Conservation (phyloP, 169 alveolate species). For the Pseudocohnilembus persalinus region DNA sequence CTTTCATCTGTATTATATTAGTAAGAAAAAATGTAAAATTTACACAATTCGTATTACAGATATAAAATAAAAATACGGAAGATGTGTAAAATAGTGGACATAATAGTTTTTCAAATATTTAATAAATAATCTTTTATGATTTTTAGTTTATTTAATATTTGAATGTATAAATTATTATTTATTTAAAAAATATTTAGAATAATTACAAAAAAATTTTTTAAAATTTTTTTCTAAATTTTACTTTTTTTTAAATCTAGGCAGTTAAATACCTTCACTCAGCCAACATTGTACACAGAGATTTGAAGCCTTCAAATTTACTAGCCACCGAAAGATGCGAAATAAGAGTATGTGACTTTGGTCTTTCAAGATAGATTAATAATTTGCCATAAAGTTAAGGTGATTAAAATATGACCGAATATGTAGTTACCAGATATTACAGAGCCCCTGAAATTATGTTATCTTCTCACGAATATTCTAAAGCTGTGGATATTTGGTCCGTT, state of each 20-base stretch:
- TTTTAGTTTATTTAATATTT: no score
- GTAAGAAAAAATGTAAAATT: no score
- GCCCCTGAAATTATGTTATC: conserved; percentile 86
- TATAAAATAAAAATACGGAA: no score
- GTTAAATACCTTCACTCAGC: conserved; percentile 76
- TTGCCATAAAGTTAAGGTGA: neutral
- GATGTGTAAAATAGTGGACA: no score
- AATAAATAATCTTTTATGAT: no score
- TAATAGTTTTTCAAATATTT: no score
- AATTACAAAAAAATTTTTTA: no score
- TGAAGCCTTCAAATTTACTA: conserved; percentile 78
- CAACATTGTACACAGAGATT: conserved; percentile 76
- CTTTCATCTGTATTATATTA: no score
- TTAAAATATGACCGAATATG: conserved; percentile 66
- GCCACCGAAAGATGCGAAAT: conserved; percentile 74
- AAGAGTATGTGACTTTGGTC: conserved; percentile 73
- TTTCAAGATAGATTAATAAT: conserved; percentile 64
- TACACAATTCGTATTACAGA: no score
- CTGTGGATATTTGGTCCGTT: conserved; percentile 81
- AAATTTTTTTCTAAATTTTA: no score
- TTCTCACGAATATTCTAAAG: conserved; percentile 71
- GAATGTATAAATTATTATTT: no score
- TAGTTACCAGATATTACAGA: conserved; percentile 80
- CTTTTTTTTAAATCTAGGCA: conserved; percentile 45
- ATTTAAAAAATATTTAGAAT: conserved; percentile 21